These are phyloP conservation scores for Diaporthe capsici DNA, from an alignment of 2,329 filamentous ascomycete species.

Conservation along the genomic window DNA sequence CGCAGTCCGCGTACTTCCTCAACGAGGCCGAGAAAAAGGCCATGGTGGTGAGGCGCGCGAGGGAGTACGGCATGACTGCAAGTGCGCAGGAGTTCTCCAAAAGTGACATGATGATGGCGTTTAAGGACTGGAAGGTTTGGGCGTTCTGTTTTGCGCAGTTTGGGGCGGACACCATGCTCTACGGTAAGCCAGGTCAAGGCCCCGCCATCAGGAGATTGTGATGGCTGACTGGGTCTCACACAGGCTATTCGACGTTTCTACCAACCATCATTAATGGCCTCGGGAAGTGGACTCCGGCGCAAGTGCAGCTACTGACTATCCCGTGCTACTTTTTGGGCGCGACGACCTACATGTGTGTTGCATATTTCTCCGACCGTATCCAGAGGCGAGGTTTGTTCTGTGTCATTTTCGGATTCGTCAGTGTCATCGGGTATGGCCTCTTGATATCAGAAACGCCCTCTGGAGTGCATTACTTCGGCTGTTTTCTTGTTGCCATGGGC, in stretches of 20 bases:
- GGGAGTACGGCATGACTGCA: slow-evolving; percentile 63
- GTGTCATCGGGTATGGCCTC: slow-evolving; percentile 78
- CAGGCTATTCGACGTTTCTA: slow-evolving; percentile 79
- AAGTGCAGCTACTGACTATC: slow-evolving; percentile 83
- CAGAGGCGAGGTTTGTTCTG: slow-evolving; percentile 77
- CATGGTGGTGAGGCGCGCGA: slow-evolving; percentile 54
- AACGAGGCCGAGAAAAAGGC: slow-evolving; percentile 69
- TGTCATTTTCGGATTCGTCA: slow-evolving; percentile 72
- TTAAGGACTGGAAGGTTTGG: slow-evolving; percentile 84
- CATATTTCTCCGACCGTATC: slow-evolving; percentile 76
- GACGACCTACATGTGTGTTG: slow-evolving; percentile 75
- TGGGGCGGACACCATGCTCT: slow-evolving; percentile 82
- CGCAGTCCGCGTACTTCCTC: slow-evolving; percentile 73
- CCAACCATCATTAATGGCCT: slow-evolving; percentile 83
- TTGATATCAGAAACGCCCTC: slow-evolving; percentile 72
- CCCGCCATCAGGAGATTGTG: too few relatives aligned
- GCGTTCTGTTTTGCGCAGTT: slow-evolving; percentile 79
- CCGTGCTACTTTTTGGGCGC: slow-evolving; percentile 83
- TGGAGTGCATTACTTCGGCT: slow-evolving; percentile 80
- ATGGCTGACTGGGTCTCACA: not conserved
- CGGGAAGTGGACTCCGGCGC: slow-evolving; percentile 71
- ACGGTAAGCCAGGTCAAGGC: slow-evolving; percentile 56
- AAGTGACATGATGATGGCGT: slow-evolving; percentile 75
- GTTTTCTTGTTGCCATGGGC: slow-evolving; percentile 81
- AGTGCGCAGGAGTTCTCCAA: slow-evolving; percentile 64